phyloP scores from a whole-genome alignment of 768 basidiomycete genomes.

The Suillus subalutaceus region DNA sequence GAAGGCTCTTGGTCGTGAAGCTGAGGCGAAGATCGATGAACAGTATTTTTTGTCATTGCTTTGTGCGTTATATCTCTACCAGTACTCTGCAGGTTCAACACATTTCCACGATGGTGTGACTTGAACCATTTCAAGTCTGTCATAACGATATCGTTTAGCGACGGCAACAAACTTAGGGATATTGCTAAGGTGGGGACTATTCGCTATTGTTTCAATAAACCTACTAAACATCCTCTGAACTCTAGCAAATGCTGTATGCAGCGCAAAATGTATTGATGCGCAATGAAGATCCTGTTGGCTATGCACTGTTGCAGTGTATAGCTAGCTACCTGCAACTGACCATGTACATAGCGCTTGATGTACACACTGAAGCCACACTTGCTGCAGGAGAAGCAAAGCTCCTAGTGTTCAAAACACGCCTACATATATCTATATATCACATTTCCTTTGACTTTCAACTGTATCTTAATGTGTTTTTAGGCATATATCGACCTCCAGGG shows the following conservation, averaged over 20 bases:
- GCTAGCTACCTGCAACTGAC: slow-evolving; percentile 34
- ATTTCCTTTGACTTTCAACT: background rate
- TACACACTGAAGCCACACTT: slow-evolving; percentile 35
- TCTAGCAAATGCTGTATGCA: slow-evolving; percentile 3
- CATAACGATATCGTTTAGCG: no score
- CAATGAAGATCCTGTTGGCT: slow-evolving; percentile 17
- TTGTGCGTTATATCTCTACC: slow-evolving; percentile 1
- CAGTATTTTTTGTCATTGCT: slow-evolving; percentile 12
- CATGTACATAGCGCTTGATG: slow-evolving; percentile 30
- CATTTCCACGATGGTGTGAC: no score
- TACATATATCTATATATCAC: background rate
- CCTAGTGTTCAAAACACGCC: background rate
- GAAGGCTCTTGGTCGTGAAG: background rate
- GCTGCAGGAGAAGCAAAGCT: slow-evolving; percentile 12
- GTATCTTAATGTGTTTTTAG: background rate
- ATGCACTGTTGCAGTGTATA: slow-evolving; percentile 30
- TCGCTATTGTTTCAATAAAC: background rate
- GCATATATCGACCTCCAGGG: background rate
- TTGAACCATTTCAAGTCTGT: no score
- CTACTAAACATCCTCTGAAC: background rate
- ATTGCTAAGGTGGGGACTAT: slow-evolving; percentile 37
- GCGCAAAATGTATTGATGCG: background rate
- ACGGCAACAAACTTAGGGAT: no score
- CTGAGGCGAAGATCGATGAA: slow-evolving; percentile 8
- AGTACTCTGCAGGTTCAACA: slow-evolving; percentile 25